Base-by-base conservation (phyloP, 2,329 filamentous ascomycete species). In the Colletotrichum sublineola region DNA sequence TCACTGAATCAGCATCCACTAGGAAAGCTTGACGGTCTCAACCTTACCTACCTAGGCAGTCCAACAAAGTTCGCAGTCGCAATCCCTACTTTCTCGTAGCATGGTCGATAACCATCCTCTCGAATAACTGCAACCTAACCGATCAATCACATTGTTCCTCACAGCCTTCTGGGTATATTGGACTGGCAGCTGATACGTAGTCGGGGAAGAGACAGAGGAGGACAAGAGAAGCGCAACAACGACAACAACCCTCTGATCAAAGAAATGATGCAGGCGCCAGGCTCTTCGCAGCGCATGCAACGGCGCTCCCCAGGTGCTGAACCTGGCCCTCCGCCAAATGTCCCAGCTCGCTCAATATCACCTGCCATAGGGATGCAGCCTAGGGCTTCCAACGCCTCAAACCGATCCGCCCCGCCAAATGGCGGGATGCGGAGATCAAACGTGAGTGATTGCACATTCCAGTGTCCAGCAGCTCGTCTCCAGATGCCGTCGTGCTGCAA, bases 311-410 rank as follows among this genome's bases (percentile, higher is more conserved):
- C 91, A n/a, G 89, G 86, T 73, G 87, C 85, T 46, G 90, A 92
- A 75, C 86, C 86, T 77, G 88, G 87, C 64, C 88, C 86, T 77
- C 86, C 89, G 63, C 85, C 88, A 68, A 88, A 84, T 80, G 83
- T 89, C 75, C 86, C 88, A 68, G 80, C 83, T 67, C 86, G 89
- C 68, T 84, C 88, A 61, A 91, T 90, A 78, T 92, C 91, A 63
- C 91, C 92, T 44, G 87, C 83, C 69, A 81, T 84, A 68, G 81
- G 86, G 76, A 84, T 89, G 75, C 90, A 90, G 75, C 84, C 89
- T 71, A 90, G 92, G 72, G 86, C 88, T 40, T 93, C 92, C 11
- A 90, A 89, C 57, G 87, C 90, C 42, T 95, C 93, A 7, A 86
- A 83, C 70, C 90, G 91, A 79, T 90, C 92, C 36, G 80, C 81